A percentile compares a stretch with the other conserved stretches of the same genome.
phyloP scores from a whole-genome alignment of 1,284 basidiomycete genomes.

The Abortiporus biennis region DNA sequence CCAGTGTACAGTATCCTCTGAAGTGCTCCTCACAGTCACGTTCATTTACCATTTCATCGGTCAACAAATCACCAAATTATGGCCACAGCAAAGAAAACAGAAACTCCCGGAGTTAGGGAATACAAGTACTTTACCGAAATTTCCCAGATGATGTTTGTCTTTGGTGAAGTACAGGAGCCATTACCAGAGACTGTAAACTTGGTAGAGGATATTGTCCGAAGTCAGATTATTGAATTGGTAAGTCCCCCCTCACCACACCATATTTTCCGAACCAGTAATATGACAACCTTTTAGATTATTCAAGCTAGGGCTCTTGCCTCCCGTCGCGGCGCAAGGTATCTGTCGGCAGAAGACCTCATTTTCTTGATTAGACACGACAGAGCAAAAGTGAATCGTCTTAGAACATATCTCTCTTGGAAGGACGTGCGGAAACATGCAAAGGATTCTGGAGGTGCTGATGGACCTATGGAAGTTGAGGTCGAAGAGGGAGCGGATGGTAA shows the following conservation, averaged over 20 bases:
- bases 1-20: too few relatives aligned
- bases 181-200: constrained; percentile 83
- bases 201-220: constrained; percentile 93
- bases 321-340: constrained; percentile 77
- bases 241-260: constrained; percentile 16
- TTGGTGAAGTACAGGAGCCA: constrained; percentile 91
- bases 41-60: too few relatives aligned
- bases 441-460: constrained; percentile 75
- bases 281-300: constrained; percentile 56
- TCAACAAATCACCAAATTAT: too few relatives aligned
- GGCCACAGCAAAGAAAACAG: constrained; percentile 16
- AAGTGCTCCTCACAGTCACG: too few relatives aligned
- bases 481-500: constrained; percentile 75
- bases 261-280: background rate
- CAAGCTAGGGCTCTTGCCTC: constrained; percentile 85
- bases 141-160: constrained; percentile 94
- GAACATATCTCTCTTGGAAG: constrained; percentile 97
- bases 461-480: constrained; percentile 75
- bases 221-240: constrained; percentile 91
- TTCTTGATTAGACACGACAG: constrained; percentile 95
- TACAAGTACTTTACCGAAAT: constrained; percentile 80
- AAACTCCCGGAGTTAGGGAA: constrained; percentile 29
- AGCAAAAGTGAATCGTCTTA: constrained; percentile 88
- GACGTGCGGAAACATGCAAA: constrained; percentile 96
- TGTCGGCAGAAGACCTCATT: constrained; percentile 92